Base-by-base conservation (phyloP, 345 rosid genomes). In the Firmiana major region DNA sequence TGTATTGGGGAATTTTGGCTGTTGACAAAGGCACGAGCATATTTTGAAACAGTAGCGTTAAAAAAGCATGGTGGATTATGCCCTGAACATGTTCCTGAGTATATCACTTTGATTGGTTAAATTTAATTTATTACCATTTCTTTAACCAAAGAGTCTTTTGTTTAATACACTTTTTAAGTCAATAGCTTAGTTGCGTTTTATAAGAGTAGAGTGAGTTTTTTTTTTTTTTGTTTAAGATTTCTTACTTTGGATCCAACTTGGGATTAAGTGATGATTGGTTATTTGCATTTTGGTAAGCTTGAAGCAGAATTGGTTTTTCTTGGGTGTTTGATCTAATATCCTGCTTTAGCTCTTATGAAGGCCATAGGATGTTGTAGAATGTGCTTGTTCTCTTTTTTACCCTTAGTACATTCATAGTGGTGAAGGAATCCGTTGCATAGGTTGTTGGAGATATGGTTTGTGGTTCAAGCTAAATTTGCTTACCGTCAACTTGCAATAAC, bases 1-100 rank as follows among this genome's bases (percentile, higher is more conserved):
- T 85, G 87, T 78, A 91, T 96, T 10, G 99, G 99, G 66, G 99
- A 93, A 74, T 89, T 97, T 0, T 96, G 98, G 99, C 97, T 98
- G 13, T 89, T 96, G 97, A 92, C 97, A 0, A 96, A 92, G 85
- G 97, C 93, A 81, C 83, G 99, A 76, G 93, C 98, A 34, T 93
- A 92, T 78, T 96, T 92, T 70, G 99, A 96, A 84, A 87, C 88
- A 24, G 0, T 80, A 38, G 88, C 93, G 15, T 81, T 92, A 81
- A 87, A 82, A 84, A 87, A 89, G 79, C 95, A 96, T 24, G 93
- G 94, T 15, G 62, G 43, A 42, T 83, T 91, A 75, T 87, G 94
- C 68, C 91, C 97, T 0, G 88, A 85, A 49, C 94, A 93, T 87
- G 99, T 92, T 74, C 99, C 99, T 2, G 87, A 92, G 94, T 96